These are phyloP conservation scores for Coemansia furcata DNA, from an alignment of 192 early-diverging fungal species.

Conservation along the genomic window DNA sequence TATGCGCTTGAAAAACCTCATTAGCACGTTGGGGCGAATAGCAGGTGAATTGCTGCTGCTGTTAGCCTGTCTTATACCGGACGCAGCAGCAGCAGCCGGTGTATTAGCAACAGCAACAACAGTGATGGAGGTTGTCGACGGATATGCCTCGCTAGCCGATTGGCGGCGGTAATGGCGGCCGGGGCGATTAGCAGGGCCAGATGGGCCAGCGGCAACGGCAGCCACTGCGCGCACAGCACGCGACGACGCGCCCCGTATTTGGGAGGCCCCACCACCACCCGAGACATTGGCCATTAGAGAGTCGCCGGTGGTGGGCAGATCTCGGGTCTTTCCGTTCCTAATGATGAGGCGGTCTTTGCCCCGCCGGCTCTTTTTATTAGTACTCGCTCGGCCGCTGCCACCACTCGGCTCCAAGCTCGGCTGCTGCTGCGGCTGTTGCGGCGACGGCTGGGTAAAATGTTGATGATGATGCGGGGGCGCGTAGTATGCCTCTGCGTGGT, in stretches of 20 bases:
- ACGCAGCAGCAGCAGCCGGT: not conserved
- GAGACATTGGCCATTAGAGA: not conserved
- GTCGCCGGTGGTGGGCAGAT: not conserved
- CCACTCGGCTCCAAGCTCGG: not conserved
- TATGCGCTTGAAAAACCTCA: slow-evolving; percentile 47
- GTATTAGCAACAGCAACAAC: slow-evolving; percentile 8
- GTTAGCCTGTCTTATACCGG: not conserved
- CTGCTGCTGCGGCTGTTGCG: not conserved
- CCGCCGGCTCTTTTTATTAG: slow-evolving; percentile 1
- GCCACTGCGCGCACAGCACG: not conserved
- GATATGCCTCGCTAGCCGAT: slow-evolving; percentile 33
- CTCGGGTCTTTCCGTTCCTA: slow-evolving; percentile 6
- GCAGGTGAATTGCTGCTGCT: not conserved
- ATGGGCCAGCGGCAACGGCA: not conserved
- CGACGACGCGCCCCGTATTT: not conserved
- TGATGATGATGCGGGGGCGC: slow-evolving; percentile 1
- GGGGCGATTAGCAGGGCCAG: not conserved
- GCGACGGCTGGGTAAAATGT: not conserved
- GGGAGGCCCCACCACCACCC: not conserved
- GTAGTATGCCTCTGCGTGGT: slow-evolving; percentile 15
- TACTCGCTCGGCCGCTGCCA: not conserved
- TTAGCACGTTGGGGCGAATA: slow-evolving; percentile 41
- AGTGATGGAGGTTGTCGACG: slow-evolving; percentile 9
- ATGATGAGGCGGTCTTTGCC: slow-evolving; percentile 6
- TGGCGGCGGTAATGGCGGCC: slow-evolving; percentile 21